Percentiles rank a stretch among this genome's conserved stretches.
These are phyloP conservation scores for Saccharomycopsis oosterbeekiorum DNA, from an alignment of 805 yeast genomes.

Conservation along the genomic window DNA sequence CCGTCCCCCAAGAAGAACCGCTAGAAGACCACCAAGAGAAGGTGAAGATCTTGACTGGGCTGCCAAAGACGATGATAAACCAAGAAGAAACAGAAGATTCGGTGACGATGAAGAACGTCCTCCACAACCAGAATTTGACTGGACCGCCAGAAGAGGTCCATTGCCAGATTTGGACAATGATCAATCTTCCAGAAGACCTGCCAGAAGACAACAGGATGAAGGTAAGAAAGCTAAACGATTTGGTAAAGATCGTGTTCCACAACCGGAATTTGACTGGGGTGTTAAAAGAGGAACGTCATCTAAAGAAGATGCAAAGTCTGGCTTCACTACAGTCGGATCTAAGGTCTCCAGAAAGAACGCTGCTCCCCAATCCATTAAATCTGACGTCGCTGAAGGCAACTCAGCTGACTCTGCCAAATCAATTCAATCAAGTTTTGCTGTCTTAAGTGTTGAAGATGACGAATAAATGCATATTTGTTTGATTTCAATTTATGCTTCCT, in stretches of 20 bases:
- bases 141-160: slow-evolving; percentile 42
- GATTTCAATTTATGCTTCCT: not conserved
- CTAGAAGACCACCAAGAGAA: slow-evolving; percentile 32
- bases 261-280: slow-evolving; percentile 41
- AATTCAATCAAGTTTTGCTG: slow-evolving; percentile 38
- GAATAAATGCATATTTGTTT: slow-evolving; percentile 23
- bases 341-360: slow-evolving; percentile 14
- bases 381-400: slow-evolving; percentile 20
- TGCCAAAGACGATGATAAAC: slow-evolving; percentile 29
- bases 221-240: slow-evolving; percentile 29
- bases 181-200: slow-evolving; percentile 20
- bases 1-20: slow-evolving; percentile 28
- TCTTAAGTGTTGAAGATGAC: slow-evolving; percentile 43
- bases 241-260: slow-evolving; percentile 26
- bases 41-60: slow-evolving; percentile 58
- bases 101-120: slow-evolving; percentile 24
- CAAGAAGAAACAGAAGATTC: slow-evolving; percentile 25
- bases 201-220: not conserved
- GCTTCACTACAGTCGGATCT: slow-evolving; percentile 21
- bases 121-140: slow-evolving; percentile 36
- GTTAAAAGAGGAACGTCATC: slow-evolving; percentile 25
- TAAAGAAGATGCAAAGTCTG: slow-evolving; percentile 7
- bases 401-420: slow-evolving; percentile 17
- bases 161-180: slow-evolving; percentile 27
- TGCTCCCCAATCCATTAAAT: slow-evolving; percentile 11